A percentile compares a stretch with the other conserved stretches of the same genome.
Evolutionary conservation across 1,284 basidiomycete genomes (phyloP).

Genomic region (Irpex lacteus): DNA sequence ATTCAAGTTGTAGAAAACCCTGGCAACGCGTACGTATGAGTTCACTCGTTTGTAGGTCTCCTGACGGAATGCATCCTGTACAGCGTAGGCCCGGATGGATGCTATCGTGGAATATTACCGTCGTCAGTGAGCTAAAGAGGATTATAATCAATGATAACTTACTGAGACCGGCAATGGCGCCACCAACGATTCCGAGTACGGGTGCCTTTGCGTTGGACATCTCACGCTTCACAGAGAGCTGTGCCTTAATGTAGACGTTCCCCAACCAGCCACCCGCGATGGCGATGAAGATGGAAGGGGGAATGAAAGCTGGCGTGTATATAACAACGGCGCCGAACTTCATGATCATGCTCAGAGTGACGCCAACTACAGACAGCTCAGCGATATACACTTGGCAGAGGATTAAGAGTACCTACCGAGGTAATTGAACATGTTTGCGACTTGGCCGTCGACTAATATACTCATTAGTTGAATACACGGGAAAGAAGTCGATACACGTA

Average conservation of each 20-base stretch:
- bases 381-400: too few species aligned
- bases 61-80: constrained; percentile 43
- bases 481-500: constrained; percentile 9
- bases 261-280: constrained; percentile 42
- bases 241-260: constrained; percentile 61
- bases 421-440: constrained; percentile 16
- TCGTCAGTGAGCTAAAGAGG: too few species aligned
- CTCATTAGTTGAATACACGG: too few species aligned
- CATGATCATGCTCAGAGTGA: constrained; percentile 29
- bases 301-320: constrained; percentile 39
- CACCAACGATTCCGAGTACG: constrained; percentile 64
- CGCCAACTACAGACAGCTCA: background rate
- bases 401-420: too few species aligned
- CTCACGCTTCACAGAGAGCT: constrained; percentile 70
- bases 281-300: constrained; percentile 37
- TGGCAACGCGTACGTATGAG: constrained; percentile 41
- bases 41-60: constrained; percentile 49
- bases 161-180: constrained; percentile 65
- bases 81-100: constrained; percentile 61
- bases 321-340: constrained; percentile 40
- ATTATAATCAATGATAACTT: constrained; percentile 16
- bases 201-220: constrained; percentile 65
- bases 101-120: constrained; percentile 30
- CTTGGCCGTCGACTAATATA: constrained; percentile 1
- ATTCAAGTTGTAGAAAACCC: constrained; percentile 55